Evolutionary conservation across 164 flowering plant genomes (phyloP), one percentile per base, ranked within the genome.

Genomic region (Umbilicus rupestris): DNA sequence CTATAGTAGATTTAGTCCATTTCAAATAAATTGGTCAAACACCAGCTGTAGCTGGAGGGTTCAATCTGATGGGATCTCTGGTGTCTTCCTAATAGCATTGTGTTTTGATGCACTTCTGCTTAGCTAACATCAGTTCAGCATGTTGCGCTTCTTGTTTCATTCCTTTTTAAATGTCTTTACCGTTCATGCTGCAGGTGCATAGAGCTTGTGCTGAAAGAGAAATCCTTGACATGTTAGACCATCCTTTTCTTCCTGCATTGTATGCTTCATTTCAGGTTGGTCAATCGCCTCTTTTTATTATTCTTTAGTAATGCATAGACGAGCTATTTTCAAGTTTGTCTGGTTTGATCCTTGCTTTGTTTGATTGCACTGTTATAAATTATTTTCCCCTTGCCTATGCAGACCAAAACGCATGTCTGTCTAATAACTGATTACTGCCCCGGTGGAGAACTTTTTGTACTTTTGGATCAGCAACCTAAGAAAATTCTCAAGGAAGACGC

Each of bases 191-290:
- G 62, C 81, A 93, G 98, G 98, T 94, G 50, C 99, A 94, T 60
- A 88, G 99, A 79, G 99, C 96, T 77, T 87, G 97, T 75, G 95
- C 97, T 58, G 99, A 94, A 76, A 85, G 99, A 78, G 97, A 91
- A 75, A 94, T 94, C 73, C 93, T 91, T 46, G 97, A 91, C 74
- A 70, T 85, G 81, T 72, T 94, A 81, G 99, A 94, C 69, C 99
- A 94, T 71, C 99, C 99, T 73, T 94, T 94, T 76, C 96, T 94
- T 79, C 99, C 99, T 46, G 96, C 99, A 41, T 68, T 94, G 22
- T 94, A 94, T 79, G 97, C 99, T 71, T 91, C 98, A 70, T 90
- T 94, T 84, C 98, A 93, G 98, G 98, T 92, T 50, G 63, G 7
- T 68, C 45, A 8, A 16, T 22, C 57, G 22, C 57, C 22, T 50